Percentiles rank a stretch among this genome's conserved stretches.
These are phyloP conservation scores for Chloranthus sessilifolius DNA, from an alignment of 164 flowering plant genomes.

Conservation along the genomic window DNA sequence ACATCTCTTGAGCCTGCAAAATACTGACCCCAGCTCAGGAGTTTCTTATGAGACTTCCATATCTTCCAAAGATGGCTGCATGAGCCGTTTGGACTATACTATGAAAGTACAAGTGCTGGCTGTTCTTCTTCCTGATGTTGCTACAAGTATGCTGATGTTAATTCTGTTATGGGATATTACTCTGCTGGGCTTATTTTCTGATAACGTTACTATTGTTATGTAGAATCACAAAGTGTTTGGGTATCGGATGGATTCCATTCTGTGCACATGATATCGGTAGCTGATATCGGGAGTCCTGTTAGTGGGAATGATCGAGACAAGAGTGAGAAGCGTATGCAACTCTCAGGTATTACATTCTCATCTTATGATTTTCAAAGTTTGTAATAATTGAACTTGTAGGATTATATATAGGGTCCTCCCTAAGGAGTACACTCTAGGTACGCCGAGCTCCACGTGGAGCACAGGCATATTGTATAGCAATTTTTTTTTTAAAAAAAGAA, in stretches of 20 bases:
- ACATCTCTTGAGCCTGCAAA: conserved; percentile 40
- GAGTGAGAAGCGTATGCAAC: conserved; percentile 29
- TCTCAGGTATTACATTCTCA: conserved; percentile 79
- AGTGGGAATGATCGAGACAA: conserved; percentile 23
- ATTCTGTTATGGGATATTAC: neutral
- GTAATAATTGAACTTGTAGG: too few relatives aligned
- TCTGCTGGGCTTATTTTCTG: conserved; percentile 5
- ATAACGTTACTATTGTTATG: conserved; percentile 16
- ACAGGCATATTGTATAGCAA: too few relatives aligned
- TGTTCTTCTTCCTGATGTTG: conserved; percentile 52
- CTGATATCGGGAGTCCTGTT: conserved; percentile 35
- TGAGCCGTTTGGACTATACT: conserved; percentile 44
- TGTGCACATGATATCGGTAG: conserved; percentile 40
- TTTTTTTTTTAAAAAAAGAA: too few relatives aligned
- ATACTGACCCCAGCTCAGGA: conserved; percentile 29
- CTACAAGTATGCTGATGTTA: conserved; percentile 35
- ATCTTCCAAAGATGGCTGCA: conserved; percentile 14
- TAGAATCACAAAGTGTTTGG: conserved; percentile 71
- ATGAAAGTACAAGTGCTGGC: conserved; percentile 66
- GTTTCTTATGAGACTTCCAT: conserved; percentile 5
- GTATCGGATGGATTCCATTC: conserved; percentile 67
- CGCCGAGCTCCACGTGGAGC: too few relatives aligned
- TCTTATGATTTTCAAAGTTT: too few relatives aligned
- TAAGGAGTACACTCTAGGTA: too few relatives aligned
- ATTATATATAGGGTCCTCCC: too few relatives aligned